Evolutionary conservation across 1,284 basidiomycete genomes (phyloP), one percentile per base, ranked within the genome.

Genomic region (Sporisorium scitamineum): DNA sequence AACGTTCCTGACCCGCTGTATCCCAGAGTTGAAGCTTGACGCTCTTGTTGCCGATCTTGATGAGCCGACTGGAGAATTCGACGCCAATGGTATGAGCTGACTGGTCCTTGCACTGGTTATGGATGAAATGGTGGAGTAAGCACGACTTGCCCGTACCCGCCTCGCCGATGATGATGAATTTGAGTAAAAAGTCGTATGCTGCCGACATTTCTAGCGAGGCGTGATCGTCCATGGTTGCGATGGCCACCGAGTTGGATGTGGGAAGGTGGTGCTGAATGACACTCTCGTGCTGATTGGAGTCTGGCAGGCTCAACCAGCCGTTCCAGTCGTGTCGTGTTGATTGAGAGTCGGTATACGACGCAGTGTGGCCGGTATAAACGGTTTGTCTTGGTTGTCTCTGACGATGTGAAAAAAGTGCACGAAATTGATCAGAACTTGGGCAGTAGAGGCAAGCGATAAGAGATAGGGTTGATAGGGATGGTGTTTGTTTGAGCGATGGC

Each of bases 71-170:
- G 10, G 93, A 94, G 85, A 97, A 96, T 83, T 96, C 95, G 34
- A 97, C 94, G 13, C 95, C 96, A 71, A 99, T 98, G 14, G 96
- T 99, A 85, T 99, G 96, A 86, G 95, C 92, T 0, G 95, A 95
- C 83, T 96, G 92, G 80, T 95, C 93, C 87, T 96, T 97, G 89
- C 96, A 97, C 58, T 91, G 90, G 85, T 96, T 95, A 86, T 97
- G 93, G 68, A 94, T 94, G 86, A 97, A 97, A 77, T 97, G 94
- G 86, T 97, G 94, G 55, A 98, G 88, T 42, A 98, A 87, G 86
- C 95, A 98, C 22, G 94, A 95, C 88, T 99, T 99, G 51, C 96
- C 96, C 4, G 94, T 94, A 70, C 94, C 95, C 14, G 95, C 93
- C 88, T 97, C 95, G 77, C 95, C 95, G 80, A 98, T 94, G 79